Percentiles rank a stretch among this genome's conserved stretches.
Conservation (phyloP, 768 basidiomycete species). For the Agrocybe praecox region DNA sequence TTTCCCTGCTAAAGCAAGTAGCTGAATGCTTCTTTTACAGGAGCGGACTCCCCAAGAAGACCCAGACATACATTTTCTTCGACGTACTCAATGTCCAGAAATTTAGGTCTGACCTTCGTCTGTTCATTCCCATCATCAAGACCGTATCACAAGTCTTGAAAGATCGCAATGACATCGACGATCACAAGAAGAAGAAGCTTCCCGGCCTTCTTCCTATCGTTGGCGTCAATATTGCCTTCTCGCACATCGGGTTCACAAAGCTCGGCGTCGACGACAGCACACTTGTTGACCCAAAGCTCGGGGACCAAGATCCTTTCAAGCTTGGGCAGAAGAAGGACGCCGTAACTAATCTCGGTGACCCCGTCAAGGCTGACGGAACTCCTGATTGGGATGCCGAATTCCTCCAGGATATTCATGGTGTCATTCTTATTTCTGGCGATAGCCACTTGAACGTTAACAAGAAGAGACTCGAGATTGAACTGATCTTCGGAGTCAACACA, state of each 20-base stretch:
- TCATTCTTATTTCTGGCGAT: slow-evolving; percentile 53
- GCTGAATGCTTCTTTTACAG: slow-evolving; percentile 25
- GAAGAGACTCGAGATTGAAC: slow-evolving; percentile 33
- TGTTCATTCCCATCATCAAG: slow-evolving; percentile 48
- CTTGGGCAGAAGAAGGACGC: slow-evolving; percentile 45
- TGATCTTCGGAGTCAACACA: slow-evolving; percentile 32
- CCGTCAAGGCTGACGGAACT: slow-evolving; percentile 22
- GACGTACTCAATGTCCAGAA: slow-evolving; percentile 41
- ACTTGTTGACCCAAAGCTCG: slow-evolving; percentile 33
- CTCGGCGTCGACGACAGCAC: slow-evolving; percentile 43
- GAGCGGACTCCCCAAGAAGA: slow-evolving; percentile 57
- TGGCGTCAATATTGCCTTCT: slow-evolving; percentile 57
- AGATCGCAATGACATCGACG: slow-evolving; percentile 40
- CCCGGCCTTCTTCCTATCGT: slow-evolving; percentile 36
- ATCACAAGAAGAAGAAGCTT: slow-evolving; percentile 38
- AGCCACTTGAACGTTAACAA: slow-evolving; percentile 37
- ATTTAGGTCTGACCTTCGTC: slow-evolving; percentile 45
- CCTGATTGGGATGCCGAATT: slow-evolving; percentile 55
- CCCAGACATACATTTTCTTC: slow-evolving; percentile 55
- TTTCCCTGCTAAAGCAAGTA: not conserved
- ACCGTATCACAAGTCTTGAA: slow-evolving; percentile 43
- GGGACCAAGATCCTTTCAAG: slow-evolving; percentile 30
- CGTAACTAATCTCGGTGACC: slow-evolving; percentile 36
- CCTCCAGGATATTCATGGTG: slow-evolving; percentile 46
- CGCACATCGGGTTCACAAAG: slow-evolving; percentile 46